Evolutionary conservation across 306 rosid genomes (phyloP).

Genomic region (Begonia peltatifolia): DNA sequence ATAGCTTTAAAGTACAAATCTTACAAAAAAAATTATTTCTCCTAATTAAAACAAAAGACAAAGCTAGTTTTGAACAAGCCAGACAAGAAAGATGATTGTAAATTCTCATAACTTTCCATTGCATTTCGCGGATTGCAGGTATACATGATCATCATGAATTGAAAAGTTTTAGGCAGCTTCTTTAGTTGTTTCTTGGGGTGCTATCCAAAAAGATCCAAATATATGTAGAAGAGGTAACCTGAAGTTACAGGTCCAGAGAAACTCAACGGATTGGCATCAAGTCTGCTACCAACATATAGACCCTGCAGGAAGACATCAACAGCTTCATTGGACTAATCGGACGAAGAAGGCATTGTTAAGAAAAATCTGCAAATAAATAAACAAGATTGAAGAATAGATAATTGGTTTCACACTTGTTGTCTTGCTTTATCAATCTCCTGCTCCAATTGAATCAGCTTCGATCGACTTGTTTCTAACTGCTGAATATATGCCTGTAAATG

Average conservation of each 20-base stretch:
- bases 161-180: too few species aligned
- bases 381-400: conserved; percentile 12
- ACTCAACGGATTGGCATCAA: conserved; percentile 36
- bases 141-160: too few species aligned
- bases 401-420: conserved; percentile 46
- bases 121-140: too few species aligned
- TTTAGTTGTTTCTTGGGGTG: too few species aligned
- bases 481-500: conserved; percentile 64
- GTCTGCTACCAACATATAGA: conserved; percentile 32
- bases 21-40: conserved; percentile 1
- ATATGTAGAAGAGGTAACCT: conserved; percentile 19
- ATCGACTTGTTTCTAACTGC: conserved; percentile 82
- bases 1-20: too few species aligned
- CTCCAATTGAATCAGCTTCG: conserved; percentile 64
- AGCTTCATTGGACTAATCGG: conserved; percentile 9
- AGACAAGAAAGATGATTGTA: not conserved
- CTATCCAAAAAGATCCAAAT: not conserved
- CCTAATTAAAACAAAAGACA: conserved; percentile 6
- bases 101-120: not conserved
- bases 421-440: conserved; percentile 60
- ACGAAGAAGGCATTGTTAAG: conserved; percentile 1
- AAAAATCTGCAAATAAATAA: conserved; percentile 7
- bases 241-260: conserved; percentile 43
- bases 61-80: not conserved
- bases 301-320: conserved; percentile 42